Evolutionary conservation across 2,329 filamentous ascomycete genomes (phyloP), one percentile per base, ranked within the genome.

Genomic region (Amauroascus niger): DNA sequence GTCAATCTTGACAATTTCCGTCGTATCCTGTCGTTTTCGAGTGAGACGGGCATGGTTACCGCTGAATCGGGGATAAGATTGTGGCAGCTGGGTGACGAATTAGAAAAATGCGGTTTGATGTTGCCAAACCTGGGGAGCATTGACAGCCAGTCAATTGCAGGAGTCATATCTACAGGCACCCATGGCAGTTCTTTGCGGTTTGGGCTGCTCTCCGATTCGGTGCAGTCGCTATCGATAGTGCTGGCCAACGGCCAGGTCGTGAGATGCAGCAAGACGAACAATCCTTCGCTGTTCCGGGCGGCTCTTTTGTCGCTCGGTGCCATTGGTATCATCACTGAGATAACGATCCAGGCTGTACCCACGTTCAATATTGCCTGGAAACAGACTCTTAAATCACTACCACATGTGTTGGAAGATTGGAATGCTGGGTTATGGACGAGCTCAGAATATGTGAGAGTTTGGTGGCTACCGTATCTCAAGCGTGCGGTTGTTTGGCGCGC

Each of bases 381-480:
- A 53, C 93, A 96, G 73, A 82, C 82, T 6, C 78, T 96, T 55
- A 81, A 87, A 57, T 71, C 82, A 1, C 83, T 96, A 57, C 66
- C 74, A 43, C 77, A 80, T 44, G 79, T 95, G 58, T 75, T 95
- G 46, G 73, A 76, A 9, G 76, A 79, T 6, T 97, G 93, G 88
- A 71, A 83, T 16, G 76, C 73, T 6, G 78, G 79, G 32, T 76
- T 97, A 13, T 97, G 93, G 91, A 87, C 81, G 1, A 79, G 82
- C 57, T 81, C 84, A 57, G 89, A 97, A 69, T 98, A 91, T 65
- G 88, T 94, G 24, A 80, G 93, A 26, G 88, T 96, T 26, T 98
- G 93, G 91, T 98, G 93, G 93, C 83, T 95, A 66, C 93, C 93
- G 0, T 95, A 97, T 71, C 88, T 87, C 65, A 81, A 88, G 53